phyloP scores from a whole-genome alignment of 768 basidiomycete genomes.

The Coprinellus aureogranulatus region DNA sequence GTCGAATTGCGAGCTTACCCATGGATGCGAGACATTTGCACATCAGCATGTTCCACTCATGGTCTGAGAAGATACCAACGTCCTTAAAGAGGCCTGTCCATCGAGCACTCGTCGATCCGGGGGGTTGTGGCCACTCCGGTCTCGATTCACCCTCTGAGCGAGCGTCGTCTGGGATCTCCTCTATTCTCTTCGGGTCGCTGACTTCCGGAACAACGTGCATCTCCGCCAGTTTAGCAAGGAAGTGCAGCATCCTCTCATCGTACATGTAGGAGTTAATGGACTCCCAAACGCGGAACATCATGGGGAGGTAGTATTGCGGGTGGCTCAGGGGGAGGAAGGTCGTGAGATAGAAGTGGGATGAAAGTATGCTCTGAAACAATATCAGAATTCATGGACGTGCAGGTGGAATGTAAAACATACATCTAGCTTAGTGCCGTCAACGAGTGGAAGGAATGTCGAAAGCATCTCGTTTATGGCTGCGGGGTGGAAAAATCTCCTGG shows the following conservation, averaged over 20 bases:
- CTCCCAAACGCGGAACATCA: conserved; percentile 85
- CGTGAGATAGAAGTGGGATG: conserved; percentile 81
- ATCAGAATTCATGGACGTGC: conserved; percentile 10
- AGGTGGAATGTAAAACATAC: conserved; percentile 38
- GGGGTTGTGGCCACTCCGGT: conserved; percentile 50
- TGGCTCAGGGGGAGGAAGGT: conserved; percentile 84
- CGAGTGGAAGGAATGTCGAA: conserved; percentile 72
- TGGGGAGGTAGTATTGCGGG: conserved; percentile 79
- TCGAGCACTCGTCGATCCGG: conserved; percentile 33
- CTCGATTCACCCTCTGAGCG: conserved; percentile 60
- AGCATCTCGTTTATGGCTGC: conserved; percentile 86
- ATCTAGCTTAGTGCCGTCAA: conserved; percentile 74
- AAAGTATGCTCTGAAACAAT: conserved; percentile 57
- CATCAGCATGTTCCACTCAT: conserved; percentile 85
- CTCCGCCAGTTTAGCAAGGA: conserved; percentile 74
- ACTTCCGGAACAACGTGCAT: conserved; percentile 75
- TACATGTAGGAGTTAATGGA: conserved; percentile 86
- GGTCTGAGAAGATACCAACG: conserved; percentile 82
- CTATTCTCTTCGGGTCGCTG: conserved; percentile 70
- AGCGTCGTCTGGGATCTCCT: conserved; percentile 69
- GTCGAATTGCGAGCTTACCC: conserved; percentile 45
- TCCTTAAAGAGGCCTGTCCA: conserved; percentile 82
- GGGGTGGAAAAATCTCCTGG: conserved; percentile 85
- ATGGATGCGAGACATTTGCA: conserved; percentile 83
- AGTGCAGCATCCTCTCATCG: conserved; percentile 86